Base-by-base conservation (phyloP, 805 yeast genomes). In the Lipomyces sp. region DNA sequence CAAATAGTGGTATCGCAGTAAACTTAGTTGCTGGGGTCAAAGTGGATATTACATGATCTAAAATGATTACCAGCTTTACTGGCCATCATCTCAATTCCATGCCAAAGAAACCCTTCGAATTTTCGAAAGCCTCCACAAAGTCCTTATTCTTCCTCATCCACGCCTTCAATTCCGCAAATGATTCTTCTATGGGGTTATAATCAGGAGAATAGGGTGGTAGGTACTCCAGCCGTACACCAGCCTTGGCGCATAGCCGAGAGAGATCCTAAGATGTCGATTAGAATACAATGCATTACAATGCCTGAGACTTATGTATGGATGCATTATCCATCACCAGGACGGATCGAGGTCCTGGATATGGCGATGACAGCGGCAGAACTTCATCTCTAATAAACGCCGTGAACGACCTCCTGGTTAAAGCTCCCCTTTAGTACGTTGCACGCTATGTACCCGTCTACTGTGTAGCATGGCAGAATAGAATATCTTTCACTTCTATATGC, bases 81-180 rank as follows among this genome's bases (percentile, higher is more conserved):
- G 53, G 53, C 53, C 53, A 50, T 50, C 53, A 50, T 50, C 53
- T 50, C 53, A 24, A 50, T 50, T 50, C 53, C 53, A 50, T 50
- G 53, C 15, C 33, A 50, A 39, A 39, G 45, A 39, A 50, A 50
- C 32, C 53, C 53, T 30, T 50, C 33, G 24, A 50, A 50, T 30
- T 11, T 30, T 50, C 53, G 15, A 50, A 50, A 13, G 30, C 30
- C 33, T 50, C 32, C 5, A 15, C 53, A 24, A 30, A 50, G 53
- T 50, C n/a, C n/a, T n/a, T n/a, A n/a, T n/a, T n/a, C n/a, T n/a
- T n/a, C n/a, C n/a, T n/a, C n/a, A n/a, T n/a, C n/a, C n/a, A n/a
- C n/a, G n/a, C n/a, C n/a, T n/a, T n/a, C n/a, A n/a, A n/a, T n/a
- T n/a, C n/a, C n/a, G n/a, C n/a, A n/a, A n/a, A n/a, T n/a, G n/a